These are phyloP conservation scores for Patellaria atrata DNA, from an alignment of 495 filamentous ascomycete genomes.

Conservation along the genomic window DNA sequence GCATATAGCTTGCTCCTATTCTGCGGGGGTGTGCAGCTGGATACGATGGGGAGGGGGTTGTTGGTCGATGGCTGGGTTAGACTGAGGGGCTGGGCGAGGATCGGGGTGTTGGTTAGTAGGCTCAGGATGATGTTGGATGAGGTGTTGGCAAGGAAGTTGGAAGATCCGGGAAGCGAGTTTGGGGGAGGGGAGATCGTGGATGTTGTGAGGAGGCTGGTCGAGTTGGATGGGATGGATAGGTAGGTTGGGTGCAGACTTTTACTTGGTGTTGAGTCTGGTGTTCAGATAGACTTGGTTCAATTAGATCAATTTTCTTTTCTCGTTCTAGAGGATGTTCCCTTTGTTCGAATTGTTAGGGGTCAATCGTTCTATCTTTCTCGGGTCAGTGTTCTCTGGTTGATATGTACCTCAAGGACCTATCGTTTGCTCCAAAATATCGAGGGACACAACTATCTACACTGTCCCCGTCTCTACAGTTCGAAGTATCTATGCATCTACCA, in stretches of 20 bases:
- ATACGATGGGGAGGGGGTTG: conserved; percentile 76
- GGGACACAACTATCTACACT: too few species aligned
- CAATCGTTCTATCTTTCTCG: too few species aligned
- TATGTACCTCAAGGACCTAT: too few species aligned
- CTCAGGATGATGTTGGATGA: conserved; percentile 76
- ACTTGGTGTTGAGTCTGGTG: too few species aligned
- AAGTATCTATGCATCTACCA: too few species aligned
- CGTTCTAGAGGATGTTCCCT: too few species aligned
- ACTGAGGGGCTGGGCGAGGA: conserved; percentile 83
- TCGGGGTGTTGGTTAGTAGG: conserved; percentile 77
- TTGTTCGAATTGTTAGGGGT: too few species aligned
- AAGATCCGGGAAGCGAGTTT: conserved; percentile 51
- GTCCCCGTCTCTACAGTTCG: too few species aligned
- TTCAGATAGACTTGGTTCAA: too few species aligned
- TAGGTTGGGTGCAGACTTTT: conserved; percentile 1
- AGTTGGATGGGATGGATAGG: conserved; percentile 71
- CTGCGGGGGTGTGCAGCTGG: conserved; percentile 65
- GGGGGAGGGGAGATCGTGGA: conserved; percentile 53
- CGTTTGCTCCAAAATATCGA: too few species aligned
- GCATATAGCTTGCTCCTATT: conserved; percentile 85
- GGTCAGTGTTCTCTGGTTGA: too few species aligned
- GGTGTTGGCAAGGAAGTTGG: conserved; percentile 61
- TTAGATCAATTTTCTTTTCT: too few species aligned
- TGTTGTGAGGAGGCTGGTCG: conserved; percentile 62
- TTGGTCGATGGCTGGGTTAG: conserved; percentile 89